A percentile compares a stretch with the other conserved stretches of the same genome.
Conservation (phyloP, 441 rosid species). For the Adansonia rubrostipa region DNA sequence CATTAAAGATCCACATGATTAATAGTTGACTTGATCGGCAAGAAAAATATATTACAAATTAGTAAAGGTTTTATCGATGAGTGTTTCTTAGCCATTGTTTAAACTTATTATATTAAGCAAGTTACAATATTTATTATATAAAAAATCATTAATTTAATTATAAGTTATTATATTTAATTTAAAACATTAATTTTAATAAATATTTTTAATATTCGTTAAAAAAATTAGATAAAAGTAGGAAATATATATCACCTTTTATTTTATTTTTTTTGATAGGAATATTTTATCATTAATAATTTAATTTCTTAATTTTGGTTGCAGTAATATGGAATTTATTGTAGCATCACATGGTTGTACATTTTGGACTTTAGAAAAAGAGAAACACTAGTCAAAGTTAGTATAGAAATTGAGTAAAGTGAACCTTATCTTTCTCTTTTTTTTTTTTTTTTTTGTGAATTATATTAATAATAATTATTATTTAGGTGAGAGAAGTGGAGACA, state of each 20-base stretch:
- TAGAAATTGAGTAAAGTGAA: neutral
- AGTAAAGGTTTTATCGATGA: neutral
- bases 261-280: neutral
- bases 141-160: too few species aligned
- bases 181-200: neutral
- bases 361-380: neutral
- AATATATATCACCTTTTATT: neutral
- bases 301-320: neutral
- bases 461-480: neutral
- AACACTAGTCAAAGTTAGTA: conserved; percentile 2
- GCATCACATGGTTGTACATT: conserved; percentile 24
- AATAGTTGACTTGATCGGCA: neutral
- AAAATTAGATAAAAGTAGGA: too few species aligned
- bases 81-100: too few species aligned
- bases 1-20: conserved; percentile 20
- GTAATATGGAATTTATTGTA: neutral
- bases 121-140: too few species aligned
- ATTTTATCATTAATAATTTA: neutral
- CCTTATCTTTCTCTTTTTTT: neutral
- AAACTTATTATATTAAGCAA: too few species aligned
- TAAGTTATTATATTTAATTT: too few species aligned
- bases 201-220: neutral
- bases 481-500: conserved; percentile 11
- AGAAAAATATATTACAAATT: neutral
- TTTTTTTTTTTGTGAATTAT: neutral